These are phyloP conservation scores for Hypericum perforatum DNA, from an alignment of 345 rosid species.

Conservation along the genomic window DNA sequence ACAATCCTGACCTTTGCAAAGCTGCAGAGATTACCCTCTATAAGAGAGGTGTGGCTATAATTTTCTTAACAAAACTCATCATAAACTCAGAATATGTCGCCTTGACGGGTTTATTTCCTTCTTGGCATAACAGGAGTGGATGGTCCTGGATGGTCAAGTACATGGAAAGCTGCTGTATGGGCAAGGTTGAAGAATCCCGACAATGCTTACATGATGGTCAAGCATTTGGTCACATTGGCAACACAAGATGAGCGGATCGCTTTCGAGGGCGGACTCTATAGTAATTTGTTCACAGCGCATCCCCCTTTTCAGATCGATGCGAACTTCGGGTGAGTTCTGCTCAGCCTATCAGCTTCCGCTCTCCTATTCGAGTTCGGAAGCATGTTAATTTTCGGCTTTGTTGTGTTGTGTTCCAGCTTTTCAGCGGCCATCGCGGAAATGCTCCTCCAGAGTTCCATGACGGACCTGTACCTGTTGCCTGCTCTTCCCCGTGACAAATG, in stretches of 20 bases:
- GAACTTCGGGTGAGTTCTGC: constrained; percentile 16
- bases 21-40: not conserved
- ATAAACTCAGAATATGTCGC: too few relatives aligned
- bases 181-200: constrained; percentile 66
- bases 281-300: constrained; percentile 82
- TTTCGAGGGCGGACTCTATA: constrained; percentile 75
- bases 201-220: constrained; percentile 63
- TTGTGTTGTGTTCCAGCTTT: too few relatives aligned
- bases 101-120: too few relatives aligned
- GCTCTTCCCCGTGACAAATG: too few relatives aligned
- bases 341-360: too few relatives aligned
- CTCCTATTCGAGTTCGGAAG: too few relatives aligned
- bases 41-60: too few relatives aligned
- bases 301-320: constrained; percentile 99
- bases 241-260: constrained; percentile 51
- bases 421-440: too few relatives aligned
- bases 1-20: constrained; percentile 1
- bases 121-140: constrained; percentile 25
- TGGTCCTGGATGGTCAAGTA: constrained; percentile 95
- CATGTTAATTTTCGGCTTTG: too few relatives aligned
- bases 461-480: constrained; percentile 30
- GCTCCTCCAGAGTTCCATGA: constrained; percentile 15
- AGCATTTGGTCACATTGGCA: constrained; percentile 57
- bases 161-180: constrained; percentile 87
- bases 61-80: too few relatives aligned